A percentile compares a stretch with the other conserved stretches of the same genome.
phyloP scores from a whole-genome alignment of 306 rosid genomes.

The Cicer bijugum region DNA sequence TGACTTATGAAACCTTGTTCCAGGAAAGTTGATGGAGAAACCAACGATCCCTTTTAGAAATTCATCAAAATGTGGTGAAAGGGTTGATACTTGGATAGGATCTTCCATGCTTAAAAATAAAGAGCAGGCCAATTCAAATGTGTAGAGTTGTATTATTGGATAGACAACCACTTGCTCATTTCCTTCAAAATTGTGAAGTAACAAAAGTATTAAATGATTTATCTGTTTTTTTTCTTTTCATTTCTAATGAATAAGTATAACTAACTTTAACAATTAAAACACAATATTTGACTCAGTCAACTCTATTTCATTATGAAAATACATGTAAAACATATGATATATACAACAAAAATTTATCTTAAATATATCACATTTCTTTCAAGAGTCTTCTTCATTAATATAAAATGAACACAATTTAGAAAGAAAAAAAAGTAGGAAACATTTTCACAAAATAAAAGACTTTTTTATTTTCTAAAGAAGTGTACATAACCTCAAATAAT shows the following conservation, averaged over 20 bases:
- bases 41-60: slow-evolving; percentile 53
- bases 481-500: too few relatives aligned
- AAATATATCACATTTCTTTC: too few relatives aligned
- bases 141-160: slow-evolving; percentile 44
- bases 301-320: too few relatives aligned
- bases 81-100: slow-evolving; percentile 38
- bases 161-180: slow-evolving; percentile 48
- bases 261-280: not conserved
- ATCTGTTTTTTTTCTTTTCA: slow-evolving; percentile 5
- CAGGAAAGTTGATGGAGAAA: slow-evolving; percentile 53
- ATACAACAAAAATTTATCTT: too few relatives aligned
- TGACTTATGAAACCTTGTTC: slow-evolving; percentile 49
- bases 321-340: too few relatives aligned
- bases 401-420: too few relatives aligned
- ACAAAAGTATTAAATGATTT: slow-evolving; percentile 12
- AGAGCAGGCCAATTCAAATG: slow-evolving; percentile 54
- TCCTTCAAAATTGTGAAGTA: slow-evolving; percentile 46
- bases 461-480: too few relatives aligned
- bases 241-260: slow-evolving; percentile 5
- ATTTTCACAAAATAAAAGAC: too few relatives aligned
- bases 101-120: slow-evolving; percentile 56
- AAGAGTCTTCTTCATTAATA: too few relatives aligned
- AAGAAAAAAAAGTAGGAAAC: too few relatives aligned
- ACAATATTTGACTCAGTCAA: not conserved
- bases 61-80: slow-evolving; percentile 41